Evolutionary conservation across 306 rosid genomes (phyloP).

Genomic region (Ochetophila trinervis): DNA sequence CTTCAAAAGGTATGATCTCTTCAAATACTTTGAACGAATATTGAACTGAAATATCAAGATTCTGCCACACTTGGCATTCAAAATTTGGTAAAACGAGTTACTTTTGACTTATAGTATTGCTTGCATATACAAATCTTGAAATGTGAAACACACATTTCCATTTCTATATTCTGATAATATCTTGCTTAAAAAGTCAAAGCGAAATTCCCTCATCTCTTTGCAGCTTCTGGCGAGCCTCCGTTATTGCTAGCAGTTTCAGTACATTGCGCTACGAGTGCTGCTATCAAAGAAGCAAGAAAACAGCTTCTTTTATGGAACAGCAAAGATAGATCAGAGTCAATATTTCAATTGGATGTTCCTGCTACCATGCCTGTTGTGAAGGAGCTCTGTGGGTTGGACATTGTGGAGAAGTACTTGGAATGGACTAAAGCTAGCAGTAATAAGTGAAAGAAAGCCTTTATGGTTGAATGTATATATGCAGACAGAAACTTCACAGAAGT

Average conservation of each 20-base stretch:
- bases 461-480: too few relatives aligned
- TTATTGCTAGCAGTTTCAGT: slow-evolving; percentile 74
- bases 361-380: slow-evolving; percentile 90
- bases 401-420: slow-evolving; percentile 71
- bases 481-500: too few relatives aligned
- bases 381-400: slow-evolving; percentile 64
- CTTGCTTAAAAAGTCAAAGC: too few relatives aligned
- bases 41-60: too few relatives aligned
- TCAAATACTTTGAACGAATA: too few relatives aligned
- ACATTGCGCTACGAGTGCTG: slow-evolving; percentile 84
- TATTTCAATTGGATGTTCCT: slow-evolving; percentile 69
- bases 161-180: too few relatives aligned
- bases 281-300: slow-evolving; percentile 70
- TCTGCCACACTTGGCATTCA: too few relatives aligned
- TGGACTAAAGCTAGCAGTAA: slow-evolving; percentile 41
- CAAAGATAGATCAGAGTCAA: slow-evolving; percentile 28
- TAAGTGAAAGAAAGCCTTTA: background rate
- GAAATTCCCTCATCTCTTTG: slow-evolving; percentile 19
- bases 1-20: slow-evolving; percentile 69
- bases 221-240: slow-evolving; percentile 98
- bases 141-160: too few relatives aligned
- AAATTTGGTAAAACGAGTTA: too few relatives aligned
- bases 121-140: too few relatives aligned
- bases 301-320: slow-evolving; percentile 66
- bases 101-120: too few relatives aligned